Conservation (phyloP, 352 stramenopile genomes). For the Phytophthora ohioensis region DNA sequence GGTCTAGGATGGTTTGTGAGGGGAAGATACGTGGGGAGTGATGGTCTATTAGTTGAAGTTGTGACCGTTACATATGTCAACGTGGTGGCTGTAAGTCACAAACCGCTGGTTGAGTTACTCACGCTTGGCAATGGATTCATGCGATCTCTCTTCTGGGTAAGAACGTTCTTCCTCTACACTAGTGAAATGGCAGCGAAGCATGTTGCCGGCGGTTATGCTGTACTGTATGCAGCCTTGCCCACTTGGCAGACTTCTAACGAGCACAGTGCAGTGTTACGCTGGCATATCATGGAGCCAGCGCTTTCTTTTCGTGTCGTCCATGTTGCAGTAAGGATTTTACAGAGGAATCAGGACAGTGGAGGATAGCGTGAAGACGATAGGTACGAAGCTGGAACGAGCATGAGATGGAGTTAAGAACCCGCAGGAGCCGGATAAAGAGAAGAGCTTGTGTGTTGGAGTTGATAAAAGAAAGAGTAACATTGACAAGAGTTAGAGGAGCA, state of each 20-base stretch:
- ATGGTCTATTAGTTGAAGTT: conserved; percentile 30
- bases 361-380: no score
- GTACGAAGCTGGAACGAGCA: no score
- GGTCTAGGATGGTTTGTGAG: no score
- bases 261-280: conserved; percentile 5
- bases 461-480: no score
- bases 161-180: conserved; percentile 1
- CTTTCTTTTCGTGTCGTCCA: conserved; percentile 25
- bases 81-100: background rate
- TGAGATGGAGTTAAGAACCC: no score
- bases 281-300: conserved; percentile 4
- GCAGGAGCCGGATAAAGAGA: no score
- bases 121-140: conserved; percentile 6
- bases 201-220: background rate
- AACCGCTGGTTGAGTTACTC: background rate
- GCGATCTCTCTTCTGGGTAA: conserved; percentile 6
- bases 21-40: conserved; percentile 4
- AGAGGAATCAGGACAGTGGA: no score
- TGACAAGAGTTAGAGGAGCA: no score
- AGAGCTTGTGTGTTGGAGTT: no score
- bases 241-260: no score
- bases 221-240: background rate
- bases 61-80: conserved; percentile 23
- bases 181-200: background rate
- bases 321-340: no score